phyloP scores from a whole-genome alignment of 768 basidiomycete species.

The Lentinula guzmanii region DNA sequence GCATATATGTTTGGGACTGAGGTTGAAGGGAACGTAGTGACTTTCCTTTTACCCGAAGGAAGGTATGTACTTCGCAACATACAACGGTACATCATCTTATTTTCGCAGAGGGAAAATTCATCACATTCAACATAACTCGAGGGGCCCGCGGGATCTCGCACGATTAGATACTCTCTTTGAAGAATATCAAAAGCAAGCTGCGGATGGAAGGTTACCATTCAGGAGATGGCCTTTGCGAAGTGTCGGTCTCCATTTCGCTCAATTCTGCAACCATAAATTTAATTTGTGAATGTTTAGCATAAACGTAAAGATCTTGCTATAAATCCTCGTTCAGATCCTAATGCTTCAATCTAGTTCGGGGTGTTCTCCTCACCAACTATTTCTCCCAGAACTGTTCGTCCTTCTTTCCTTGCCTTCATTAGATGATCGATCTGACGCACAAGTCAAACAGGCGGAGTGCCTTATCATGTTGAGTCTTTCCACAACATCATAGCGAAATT shows the following conservation, averaged over 20 bases:
- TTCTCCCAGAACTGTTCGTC: slow-evolving; percentile 79
- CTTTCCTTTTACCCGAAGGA: slow-evolving; percentile 43
- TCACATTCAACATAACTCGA: slow-evolving; percentile 53
- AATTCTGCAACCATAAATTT: not conserved
- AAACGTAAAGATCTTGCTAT: slow-evolving; percentile 41
- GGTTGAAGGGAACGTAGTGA: slow-evolving; percentile 26
- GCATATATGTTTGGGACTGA: slow-evolving; percentile 15
- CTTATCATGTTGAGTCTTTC: slow-evolving; percentile 40
- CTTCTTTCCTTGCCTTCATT: not conserved
- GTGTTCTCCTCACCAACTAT: slow-evolving; percentile 68
- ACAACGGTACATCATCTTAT: not conserved
- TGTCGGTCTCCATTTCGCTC: slow-evolving; percentile 32
- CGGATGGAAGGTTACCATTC: slow-evolving; percentile 49
- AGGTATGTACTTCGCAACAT: slow-evolving; percentile 26
- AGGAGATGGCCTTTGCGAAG: slow-evolving; percentile 66
- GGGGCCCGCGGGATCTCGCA: slow-evolving; percentile 25
- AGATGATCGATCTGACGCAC: not conserved
- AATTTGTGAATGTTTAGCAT: slow-evolving; percentile 38
- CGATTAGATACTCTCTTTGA: slow-evolving; percentile 58
- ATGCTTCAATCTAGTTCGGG: slow-evolving; percentile 44
- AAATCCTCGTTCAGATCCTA: not conserved
- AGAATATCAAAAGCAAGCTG: slow-evolving; percentile 64
- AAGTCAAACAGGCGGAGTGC: slow-evolving; percentile 54
- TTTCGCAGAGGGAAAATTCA: slow-evolving; percentile 55
- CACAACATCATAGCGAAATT: not conserved